Conservation (phyloP, 805 yeast genomes). For the Metschnikowia lunata region DNA sequence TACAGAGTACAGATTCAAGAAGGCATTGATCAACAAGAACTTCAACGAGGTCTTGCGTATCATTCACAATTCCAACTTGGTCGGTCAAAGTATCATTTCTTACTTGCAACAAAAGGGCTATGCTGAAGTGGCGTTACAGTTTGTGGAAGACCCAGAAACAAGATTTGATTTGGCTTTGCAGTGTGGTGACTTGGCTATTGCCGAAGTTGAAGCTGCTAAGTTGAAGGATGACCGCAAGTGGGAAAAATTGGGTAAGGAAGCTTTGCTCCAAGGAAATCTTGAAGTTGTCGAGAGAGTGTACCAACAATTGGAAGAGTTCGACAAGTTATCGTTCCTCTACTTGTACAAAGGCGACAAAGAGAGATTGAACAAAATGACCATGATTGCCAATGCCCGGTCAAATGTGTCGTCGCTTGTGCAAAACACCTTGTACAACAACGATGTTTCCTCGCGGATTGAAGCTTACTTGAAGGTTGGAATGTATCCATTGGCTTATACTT, state of each 20-base stretch:
- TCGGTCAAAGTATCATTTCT: slow-evolving; percentile 95
- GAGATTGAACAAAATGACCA: slow-evolving; percentile 78
- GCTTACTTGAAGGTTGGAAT: slow-evolving; percentile 76
- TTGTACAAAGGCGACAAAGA: slow-evolving; percentile 74
- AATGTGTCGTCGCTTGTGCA: slow-evolving; percentile 77
- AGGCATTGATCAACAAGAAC: slow-evolving; percentile 83
- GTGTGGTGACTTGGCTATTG: slow-evolving; percentile 83
- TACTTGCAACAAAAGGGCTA: slow-evolving; percentile 92
- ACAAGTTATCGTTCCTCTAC: slow-evolving; percentile 85
- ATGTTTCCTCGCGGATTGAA: slow-evolving; percentile 68
- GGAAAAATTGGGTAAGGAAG: slow-evolving; percentile 81
- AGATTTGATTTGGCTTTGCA: slow-evolving; percentile 94
- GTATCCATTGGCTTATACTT: slow-evolving; percentile 84
- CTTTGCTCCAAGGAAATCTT: slow-evolving; percentile 83
- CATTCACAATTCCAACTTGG: slow-evolving; percentile 83
- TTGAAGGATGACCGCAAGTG: slow-evolving; percentile 67
- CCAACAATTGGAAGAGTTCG: slow-evolving; percentile 83
- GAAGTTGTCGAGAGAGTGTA: slow-evolving; percentile 80
- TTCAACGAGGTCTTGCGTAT: slow-evolving; percentile 88
- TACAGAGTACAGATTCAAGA: slow-evolving; percentile 94
- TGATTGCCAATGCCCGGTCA: slow-evolving; percentile 84
- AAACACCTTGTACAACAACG: slow-evolving; percentile 73
- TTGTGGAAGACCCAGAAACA: slow-evolving; percentile 94
- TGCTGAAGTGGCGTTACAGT: slow-evolving; percentile 96
- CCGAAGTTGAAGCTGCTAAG: slow-evolving; percentile 81